Evolutionary conservation across 371 early-diverging fungal species (phyloP).

Genomic region (Cokeromyces recurvatus): DNA sequence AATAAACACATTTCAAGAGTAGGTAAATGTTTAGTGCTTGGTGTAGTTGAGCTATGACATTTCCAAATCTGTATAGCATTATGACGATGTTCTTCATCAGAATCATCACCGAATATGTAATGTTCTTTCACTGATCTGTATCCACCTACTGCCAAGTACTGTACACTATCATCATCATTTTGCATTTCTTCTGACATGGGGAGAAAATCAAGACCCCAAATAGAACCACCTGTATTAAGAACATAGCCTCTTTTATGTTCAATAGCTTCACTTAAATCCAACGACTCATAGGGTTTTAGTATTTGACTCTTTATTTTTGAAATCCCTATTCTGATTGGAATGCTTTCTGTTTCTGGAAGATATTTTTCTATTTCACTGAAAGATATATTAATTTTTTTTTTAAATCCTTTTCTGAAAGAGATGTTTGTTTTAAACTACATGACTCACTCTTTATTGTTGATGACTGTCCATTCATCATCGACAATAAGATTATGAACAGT

Average conservation of each 20-base stretch:
- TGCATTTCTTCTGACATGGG: conserved; percentile 18
- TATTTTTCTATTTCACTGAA: too few species aligned
- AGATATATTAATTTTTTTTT: too few species aligned
- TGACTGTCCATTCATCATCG: too few species aligned
- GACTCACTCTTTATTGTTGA: too few species aligned
- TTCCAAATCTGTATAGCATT: conserved; percentile 59
- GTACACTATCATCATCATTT: conserved; percentile 18
- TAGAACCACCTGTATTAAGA: conserved; percentile 54
- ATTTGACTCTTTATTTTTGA: conserved; percentile 1
- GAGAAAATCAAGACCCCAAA: conserved; percentile 66
- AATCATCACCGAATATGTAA: conserved; percentile 28
- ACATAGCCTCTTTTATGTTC: conserved; percentile 24
- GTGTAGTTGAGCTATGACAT: conserved; percentile 2
- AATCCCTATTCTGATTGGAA: too few species aligned
- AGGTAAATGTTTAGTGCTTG: conserved; percentile 7
- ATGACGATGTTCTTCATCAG: conserved; percentile 1
- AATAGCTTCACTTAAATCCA: conserved; percentile 14
- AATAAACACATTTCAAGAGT: conserved; percentile 51
- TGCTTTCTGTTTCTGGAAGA: too few species aligned
- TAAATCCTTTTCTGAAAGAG: too few species aligned
- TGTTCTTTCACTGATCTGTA: conserved; percentile 44
- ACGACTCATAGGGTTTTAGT: conserved; percentile 4
- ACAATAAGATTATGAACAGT: too few species aligned
- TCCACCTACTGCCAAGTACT: conserved; percentile 63
- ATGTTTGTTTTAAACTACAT: too few species aligned